Evolutionary conservation across 306 rosid genomes (phyloP), one percentile per base, ranked within the genome.

Genomic region (Castanospermum australe): DNA sequence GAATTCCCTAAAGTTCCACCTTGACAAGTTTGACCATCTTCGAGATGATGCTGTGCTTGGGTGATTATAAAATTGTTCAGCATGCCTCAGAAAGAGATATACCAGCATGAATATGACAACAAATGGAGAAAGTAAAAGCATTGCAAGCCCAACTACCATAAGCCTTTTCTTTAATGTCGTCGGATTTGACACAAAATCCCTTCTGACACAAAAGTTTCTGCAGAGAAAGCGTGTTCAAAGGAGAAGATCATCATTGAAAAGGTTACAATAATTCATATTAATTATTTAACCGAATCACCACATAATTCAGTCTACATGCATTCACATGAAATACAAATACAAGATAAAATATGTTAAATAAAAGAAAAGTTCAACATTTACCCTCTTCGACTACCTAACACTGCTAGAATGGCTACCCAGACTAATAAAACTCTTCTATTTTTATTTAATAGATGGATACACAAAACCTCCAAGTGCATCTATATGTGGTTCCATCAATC

Each of bases 111-210:
- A 95, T 75, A 95, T 95, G 88, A 89, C 94, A 82, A 95, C 91
- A 90, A 95, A 95, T 32, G 99, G 99, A 8, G 99, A 95, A 68
- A 95, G 96, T 42, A 95, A 88, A 79, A 93, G 96, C 99, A 95
- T 90, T 52, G 73, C 90, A 39, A 93, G 69, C 74, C 98, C 99
- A 60, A 95, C 98, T 39, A 90, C 86, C 96, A 77, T 87, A 50
- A 95, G 93, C 86, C 99, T 90, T 86, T 83, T 95, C 93, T 84
- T 81, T 41, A 95, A 85, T 56, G 97, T 66, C 76, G 68, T 87
- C 45, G 99, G 96, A 84, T 95, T 89, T 59, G 94, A 91, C 82
- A 89, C 71, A 77, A 93, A 93, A 78, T 90, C 98, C 85, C 86
- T 78, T 83, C 87, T 89, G 24, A 95, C 88, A 57, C 88, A 85